These are phyloP conservation scores for Beauveria sp. DNA, from an alignment of 2,329 filamentous ascomycete genomes.

Conservation along the genomic window DNA sequence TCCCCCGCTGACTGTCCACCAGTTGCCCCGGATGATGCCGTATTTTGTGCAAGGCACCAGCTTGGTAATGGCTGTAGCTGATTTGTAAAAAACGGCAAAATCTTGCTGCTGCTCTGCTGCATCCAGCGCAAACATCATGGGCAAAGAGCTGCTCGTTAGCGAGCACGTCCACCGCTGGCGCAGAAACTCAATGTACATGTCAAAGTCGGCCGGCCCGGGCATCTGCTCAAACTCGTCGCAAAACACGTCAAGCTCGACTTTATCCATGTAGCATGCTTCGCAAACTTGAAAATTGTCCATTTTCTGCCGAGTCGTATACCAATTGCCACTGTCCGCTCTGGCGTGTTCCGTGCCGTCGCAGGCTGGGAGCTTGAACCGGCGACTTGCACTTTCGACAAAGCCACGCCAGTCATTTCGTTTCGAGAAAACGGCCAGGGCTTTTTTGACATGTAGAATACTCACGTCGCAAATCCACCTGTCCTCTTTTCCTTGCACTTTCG, in stretches of 20 bases:
- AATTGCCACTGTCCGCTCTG: slow-evolving; percentile 16
- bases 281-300: slow-evolving; percentile 24
- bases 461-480: slow-evolving; percentile 28
- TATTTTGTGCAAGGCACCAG: slow-evolving; percentile 21
- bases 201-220: slow-evolving; percentile 15
- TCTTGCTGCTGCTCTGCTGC: slow-evolving; percentile 19
- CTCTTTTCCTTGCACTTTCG: slow-evolving; percentile 16
- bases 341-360: slow-evolving; percentile 23
- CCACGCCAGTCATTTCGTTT: slow-evolving; percentile 22
- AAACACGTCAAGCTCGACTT: slow-evolving; percentile 23
- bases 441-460: slow-evolving; percentile 19
- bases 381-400: slow-evolving; percentile 19
- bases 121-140: slow-evolving; percentile 20
- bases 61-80: slow-evolving; percentile 17
- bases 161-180: slow-evolving; percentile 20
- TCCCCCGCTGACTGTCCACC: slow-evolving; percentile 24
- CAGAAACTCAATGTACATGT: slow-evolving; percentile 17
- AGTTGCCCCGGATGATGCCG: slow-evolving; percentile 24
- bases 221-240: slow-evolving; percentile 21
- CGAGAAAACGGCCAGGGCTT: slow-evolving; percentile 15
- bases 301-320: slow-evolving; percentile 19
- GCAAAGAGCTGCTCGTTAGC: slow-evolving; percentile 16
- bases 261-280: slow-evolving; percentile 28
- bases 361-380: slow-evolving; percentile 18
- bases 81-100: slow-evolving; percentile 20